A percentile compares a stretch with the other conserved stretches of the same genome.
Conservation (phyloP, 345 rosid genomes). For the Leavenworthia alabamica region DNA sequence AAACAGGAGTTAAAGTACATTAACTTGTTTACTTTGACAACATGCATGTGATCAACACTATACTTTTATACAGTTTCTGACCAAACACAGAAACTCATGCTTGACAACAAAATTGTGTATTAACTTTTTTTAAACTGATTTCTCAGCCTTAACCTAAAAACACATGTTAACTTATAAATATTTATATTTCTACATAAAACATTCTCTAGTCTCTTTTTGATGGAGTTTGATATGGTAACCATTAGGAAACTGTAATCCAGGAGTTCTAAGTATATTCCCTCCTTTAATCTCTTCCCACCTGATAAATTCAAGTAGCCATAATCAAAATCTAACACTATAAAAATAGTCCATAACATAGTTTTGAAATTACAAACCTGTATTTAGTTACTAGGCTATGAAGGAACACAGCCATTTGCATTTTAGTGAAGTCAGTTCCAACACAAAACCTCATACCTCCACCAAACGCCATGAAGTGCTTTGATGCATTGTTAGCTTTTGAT, state of each 20-base stretch:
- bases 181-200: too few relatives aligned
- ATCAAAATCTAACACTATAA: neutral
- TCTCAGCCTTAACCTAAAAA: too few relatives aligned
- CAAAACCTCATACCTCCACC: constrained; percentile 99
- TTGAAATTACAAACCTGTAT: constrained; percentile 49
- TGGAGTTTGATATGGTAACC: constrained; percentile 63
- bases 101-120: too few relatives aligned
- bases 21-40: too few relatives aligned
- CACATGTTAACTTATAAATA: too few relatives aligned
- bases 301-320: constrained; percentile 20
- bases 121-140: too few relatives aligned
- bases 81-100: too few relatives aligned
- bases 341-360: neutral
- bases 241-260: constrained; percentile 85
- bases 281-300: constrained; percentile 74
- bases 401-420: constrained; percentile 93
- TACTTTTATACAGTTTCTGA: too few relatives aligned
- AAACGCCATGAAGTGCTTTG: constrained; percentile 93
- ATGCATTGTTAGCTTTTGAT: constrained; percentile 43
- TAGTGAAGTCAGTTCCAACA: constrained; percentile 90
- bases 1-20: too few relatives aligned
- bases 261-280: constrained; percentile 68
- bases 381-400: constrained; percentile 79
- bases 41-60: too few relatives aligned
- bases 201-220: constrained; percentile 31